Evolutionary conservation across 441 rosid genomes (phyloP), one percentile per base, ranked within the genome.

Genomic region (Mallotus japonicus): DNA sequence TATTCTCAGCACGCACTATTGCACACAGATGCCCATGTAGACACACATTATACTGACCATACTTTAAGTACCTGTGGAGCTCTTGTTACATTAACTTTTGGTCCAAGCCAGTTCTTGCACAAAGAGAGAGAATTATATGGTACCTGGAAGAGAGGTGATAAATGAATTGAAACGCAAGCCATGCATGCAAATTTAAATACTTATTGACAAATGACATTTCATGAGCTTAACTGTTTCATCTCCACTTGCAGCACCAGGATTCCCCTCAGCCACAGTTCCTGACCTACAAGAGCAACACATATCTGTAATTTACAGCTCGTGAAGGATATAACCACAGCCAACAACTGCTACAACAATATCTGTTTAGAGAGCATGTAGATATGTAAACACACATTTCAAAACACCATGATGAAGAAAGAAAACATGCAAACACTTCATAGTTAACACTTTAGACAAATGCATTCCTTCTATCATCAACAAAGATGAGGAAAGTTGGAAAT

Each of bases 71-170:
- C 99, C 97, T 95, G 99, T 17, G 98, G 99, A 71, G 97, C 88
- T 82, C 92, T 91, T 66, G 97, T 95, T 82, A 93, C 83, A 81
- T 95, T 95, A 65, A 93, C 97, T 81, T 80, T 87, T 67, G 91
- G 83, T 74, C 99, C 99, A 53, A 95, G 93, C 99, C 98, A 95
- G 82, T 82, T 87, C 87, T 95, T 95, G 87, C 99, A 95, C 87
- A 90, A 87, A 75, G 99, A 90, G 67, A 95, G 92, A 76, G 99
- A 95, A 85, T 92, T 86, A 77, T 95, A 95, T 1, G 99, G 89
- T 58, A 93, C 99, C 99, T 93, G 86, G 55, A 62, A 77, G 40
- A 74, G 49, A 75, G 46, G 71, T 42, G 51, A 40, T 13, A 75
- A 34, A 47, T 69, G 65, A 70, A 70, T 57, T 73, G 49, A 77